A percentile compares a stretch with the other conserved stretches of the same genome.
phyloP scores from a whole-genome alignment of 163 green algal species.

The Chlamydomonas reinhardtii region DNA sequence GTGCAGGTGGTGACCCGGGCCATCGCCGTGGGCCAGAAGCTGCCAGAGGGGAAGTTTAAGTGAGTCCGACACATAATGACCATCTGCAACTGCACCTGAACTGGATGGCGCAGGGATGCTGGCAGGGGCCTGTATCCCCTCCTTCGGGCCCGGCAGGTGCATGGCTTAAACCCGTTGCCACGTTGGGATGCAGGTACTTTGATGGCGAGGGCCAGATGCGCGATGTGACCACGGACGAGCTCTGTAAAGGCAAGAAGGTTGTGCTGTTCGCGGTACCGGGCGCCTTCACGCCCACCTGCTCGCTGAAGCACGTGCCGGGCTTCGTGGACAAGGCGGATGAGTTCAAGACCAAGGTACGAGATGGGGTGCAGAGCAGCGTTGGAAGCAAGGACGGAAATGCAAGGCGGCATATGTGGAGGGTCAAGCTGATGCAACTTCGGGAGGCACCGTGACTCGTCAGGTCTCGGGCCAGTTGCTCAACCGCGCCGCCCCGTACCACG shows the following conservation, averaged over 20 bases:
- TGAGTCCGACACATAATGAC: neutral
- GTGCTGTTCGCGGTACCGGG: conserved; percentile 98
- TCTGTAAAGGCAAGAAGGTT: conserved; percentile 94
- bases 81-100: too few relatives aligned
- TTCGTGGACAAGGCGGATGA: conserved; percentile 97
- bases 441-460: too few relatives aligned
- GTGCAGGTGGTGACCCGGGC: conserved; percentile 1
- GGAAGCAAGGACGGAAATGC: too few relatives aligned
- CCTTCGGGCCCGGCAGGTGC: neutral
- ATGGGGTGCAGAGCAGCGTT: too few relatives aligned
- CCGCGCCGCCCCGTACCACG: too few relatives aligned
- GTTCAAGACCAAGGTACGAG: conserved; percentile 75
- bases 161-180: neutral
- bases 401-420: too few relatives aligned
- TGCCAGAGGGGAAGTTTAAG: conserved; percentile 67
- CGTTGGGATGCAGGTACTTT: conserved; percentile 46
- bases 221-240: conserved; percentile 82
- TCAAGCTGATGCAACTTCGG: too few relatives aligned
- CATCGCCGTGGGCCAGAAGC: conserved; percentile 80
- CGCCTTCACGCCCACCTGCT: conserved; percentile 99
- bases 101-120: neutral
- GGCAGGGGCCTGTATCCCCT: neutral
- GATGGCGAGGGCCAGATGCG: conserved; percentile 88
- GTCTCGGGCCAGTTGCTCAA: too few relatives aligned
- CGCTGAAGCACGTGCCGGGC: conserved; percentile 96